Evolutionary conservation across 352 stramenopile species (phyloP).

Genomic region (Phytophthora foliorum): DNA sequence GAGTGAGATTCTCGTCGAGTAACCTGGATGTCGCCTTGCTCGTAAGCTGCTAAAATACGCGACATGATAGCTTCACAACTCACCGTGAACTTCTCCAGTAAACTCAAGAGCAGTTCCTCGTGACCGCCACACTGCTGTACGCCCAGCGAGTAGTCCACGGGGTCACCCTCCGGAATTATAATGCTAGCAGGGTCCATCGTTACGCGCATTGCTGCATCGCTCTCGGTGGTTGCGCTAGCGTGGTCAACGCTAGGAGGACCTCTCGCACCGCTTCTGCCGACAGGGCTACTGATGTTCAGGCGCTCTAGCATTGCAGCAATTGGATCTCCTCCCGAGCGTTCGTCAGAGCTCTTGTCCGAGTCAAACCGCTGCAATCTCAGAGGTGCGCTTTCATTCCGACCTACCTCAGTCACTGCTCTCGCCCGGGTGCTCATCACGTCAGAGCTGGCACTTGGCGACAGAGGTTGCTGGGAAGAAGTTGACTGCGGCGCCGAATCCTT

Average conservation of each 20-base stretch:
- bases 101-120: slow-evolving; percentile 82
- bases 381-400: slow-evolving; percentile 15
- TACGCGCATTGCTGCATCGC: slow-evolving; percentile 29
- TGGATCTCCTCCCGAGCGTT: slow-evolving; percentile 35
- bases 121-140: slow-evolving; percentile 83
- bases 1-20: slow-evolving; percentile 81
- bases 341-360: slow-evolving; percentile 38
- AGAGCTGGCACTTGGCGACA: slow-evolving; percentile 31
- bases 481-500: slow-evolving; percentile 36
- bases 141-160: slow-evolving; percentile 80
- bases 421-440: slow-evolving; percentile 22
- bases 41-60: slow-evolving; percentile 59
- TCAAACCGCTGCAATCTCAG: slow-evolving; percentile 34
- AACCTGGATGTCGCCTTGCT: slow-evolving; percentile 54
- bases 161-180: slow-evolving; percentile 80
- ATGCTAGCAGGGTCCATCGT: slow-evolving; percentile 50
- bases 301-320: slow-evolving; percentile 50
- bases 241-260: slow-evolving; percentile 30
- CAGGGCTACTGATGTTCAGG: slow-evolving; percentile 49
- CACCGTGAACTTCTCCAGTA: slow-evolving; percentile 81
- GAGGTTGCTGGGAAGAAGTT: slow-evolving; percentile 33
- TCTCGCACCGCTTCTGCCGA: slow-evolving; percentile 19
- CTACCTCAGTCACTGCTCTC: slow-evolving; percentile 31
- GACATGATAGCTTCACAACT: slow-evolving; percentile 71
- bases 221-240: slow-evolving; percentile 37